Base-by-base conservation (phyloP, 1,139 yeast species). In the Geotrichum restrictum region DNA sequence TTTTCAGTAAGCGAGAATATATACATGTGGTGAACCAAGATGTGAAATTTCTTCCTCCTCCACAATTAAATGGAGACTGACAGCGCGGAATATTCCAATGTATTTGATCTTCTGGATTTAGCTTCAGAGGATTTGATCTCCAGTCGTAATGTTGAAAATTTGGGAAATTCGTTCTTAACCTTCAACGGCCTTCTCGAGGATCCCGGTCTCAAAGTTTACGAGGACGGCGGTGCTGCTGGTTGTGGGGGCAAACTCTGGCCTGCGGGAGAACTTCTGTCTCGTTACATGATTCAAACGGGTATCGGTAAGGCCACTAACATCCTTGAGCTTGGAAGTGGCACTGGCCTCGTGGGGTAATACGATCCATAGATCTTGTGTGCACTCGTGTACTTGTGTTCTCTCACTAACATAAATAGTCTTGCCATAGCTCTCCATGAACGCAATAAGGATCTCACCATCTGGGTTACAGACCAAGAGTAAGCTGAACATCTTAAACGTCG, bases 201-300 rank as follows among this genome's bases (percentile, higher is more conserved):
- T 3, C 73, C 75, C 0, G 69, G 69, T 2, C 64, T 79, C 27
- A 64, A 68, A 55, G 74, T 79, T 31, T 69, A 68, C 53, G 80
- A 77, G 56, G 83, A 79, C 59, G 82, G 82, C 39, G 83, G 83
- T 3, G 78, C 74, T 1, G 63, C 74, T 8, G 83, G 83, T 1
- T 79, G 83, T 61, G 83, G 83, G n/a, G 83, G 83, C 3, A 76
- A 77, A 54, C 68, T 79, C 4, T 79, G 83, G 83, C 73, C 80
- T 1, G 82, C 83, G 6, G 83, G 83, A 5, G 80, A 78, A 53
- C 65, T 78, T 33, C 63, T 79, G 14, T 72, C 81, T 6, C 68
- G 75, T 41, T 79, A 77, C 55, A 56, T 77, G 51, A 62, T 74
- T 21, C 60, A 68, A 21, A 61, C 65, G 34, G 69, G 69, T 21